phyloP scores from a whole-genome alignment of 164 flowering plant genomes.

The Stephania japonica region DNA sequence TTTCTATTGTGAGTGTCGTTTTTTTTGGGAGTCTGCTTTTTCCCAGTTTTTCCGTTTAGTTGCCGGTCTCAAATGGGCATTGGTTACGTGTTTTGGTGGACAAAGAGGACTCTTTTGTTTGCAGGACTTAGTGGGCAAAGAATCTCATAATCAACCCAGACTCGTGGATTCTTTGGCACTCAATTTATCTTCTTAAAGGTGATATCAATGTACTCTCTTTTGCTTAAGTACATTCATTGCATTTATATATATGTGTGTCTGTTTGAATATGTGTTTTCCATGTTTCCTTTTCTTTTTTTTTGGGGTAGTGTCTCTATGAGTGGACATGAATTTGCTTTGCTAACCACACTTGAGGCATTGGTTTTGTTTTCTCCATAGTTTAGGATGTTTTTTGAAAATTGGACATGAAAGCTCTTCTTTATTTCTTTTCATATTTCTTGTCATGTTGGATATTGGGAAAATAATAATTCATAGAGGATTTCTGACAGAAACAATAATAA shows the following conservation, averaged over 20 bases:
- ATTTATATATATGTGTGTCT: background rate
- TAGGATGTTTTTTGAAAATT: background rate
- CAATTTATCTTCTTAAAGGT: background rate
- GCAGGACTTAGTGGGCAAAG: background rate
- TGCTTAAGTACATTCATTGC: background rate
- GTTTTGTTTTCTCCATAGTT: background rate
- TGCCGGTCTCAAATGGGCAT: conserved; percentile 14
- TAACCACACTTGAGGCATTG: background rate
- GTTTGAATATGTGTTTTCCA: background rate
- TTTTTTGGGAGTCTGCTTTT: conserved; percentile 21
- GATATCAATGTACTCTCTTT: background rate
- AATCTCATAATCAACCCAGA: background rate
- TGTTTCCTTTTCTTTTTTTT: background rate
- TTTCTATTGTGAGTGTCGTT: background rate
- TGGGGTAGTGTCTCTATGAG: background rate
- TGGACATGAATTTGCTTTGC: conserved; percentile 3
- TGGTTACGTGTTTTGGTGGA: conserved; percentile 13
- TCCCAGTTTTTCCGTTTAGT: conserved; percentile 23
- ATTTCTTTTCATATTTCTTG: too few species aligned
- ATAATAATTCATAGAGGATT: background rate
- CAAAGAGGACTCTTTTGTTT: background rate
- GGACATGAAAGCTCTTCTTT: background rate
- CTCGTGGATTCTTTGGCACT: conserved; percentile 9
- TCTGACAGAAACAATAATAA: background rate
- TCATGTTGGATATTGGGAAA: too few species aligned